Base-by-base conservation (phyloP, 768 basidiomycete genomes). In the Amanita brunnescens region DNA sequence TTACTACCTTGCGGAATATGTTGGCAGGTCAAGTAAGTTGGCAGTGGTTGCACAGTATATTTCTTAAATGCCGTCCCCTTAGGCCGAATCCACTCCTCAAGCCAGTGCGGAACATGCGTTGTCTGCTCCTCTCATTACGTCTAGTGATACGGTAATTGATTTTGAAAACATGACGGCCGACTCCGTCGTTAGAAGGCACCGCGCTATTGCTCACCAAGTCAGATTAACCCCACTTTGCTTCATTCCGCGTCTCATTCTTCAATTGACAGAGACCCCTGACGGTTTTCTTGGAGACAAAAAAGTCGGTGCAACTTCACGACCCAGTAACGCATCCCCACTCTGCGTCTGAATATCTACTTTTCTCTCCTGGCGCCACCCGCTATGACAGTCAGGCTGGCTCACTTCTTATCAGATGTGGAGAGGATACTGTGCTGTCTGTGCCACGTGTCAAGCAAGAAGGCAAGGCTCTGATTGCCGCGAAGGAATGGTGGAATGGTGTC, bases 401-500 rank as follows among this genome's bases (percentile, higher is more conserved):
- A 0, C 58, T 89, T 37, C 53, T 81, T 18, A 65, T 88, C 12
- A 74, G 73, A 6, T 87, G 86, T 59, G 77, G 77, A 1, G 65
- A 66, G 14, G 69, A 70, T 24, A 73, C 78, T 0, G 67, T 78
- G 44, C 58, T 91, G 14, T 67, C 69, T 44, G 78, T 89, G 1
- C 67, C 67, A 2, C 65, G 67, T 54, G 67, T 92, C 14, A 81
- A 85, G 59, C 78, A 80, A 53, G 80, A 84, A 55, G 79, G 79
- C 49, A 76, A 77, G 56, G 65, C 71, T 21, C 62, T 77, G 57
- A 55, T 88, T 53, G 61, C 60, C 12, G 83, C 81, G 2, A 75
- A 69, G 53, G 82, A 83, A 46, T 92, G 87, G 83, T 91, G 87
- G 87, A 89, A 87, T 61, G 89, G 90, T 2, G 67, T 65, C 24